phyloP scores from a whole-genome alignment of 805 yeast species.

The Ogataea siamensis region DNA sequence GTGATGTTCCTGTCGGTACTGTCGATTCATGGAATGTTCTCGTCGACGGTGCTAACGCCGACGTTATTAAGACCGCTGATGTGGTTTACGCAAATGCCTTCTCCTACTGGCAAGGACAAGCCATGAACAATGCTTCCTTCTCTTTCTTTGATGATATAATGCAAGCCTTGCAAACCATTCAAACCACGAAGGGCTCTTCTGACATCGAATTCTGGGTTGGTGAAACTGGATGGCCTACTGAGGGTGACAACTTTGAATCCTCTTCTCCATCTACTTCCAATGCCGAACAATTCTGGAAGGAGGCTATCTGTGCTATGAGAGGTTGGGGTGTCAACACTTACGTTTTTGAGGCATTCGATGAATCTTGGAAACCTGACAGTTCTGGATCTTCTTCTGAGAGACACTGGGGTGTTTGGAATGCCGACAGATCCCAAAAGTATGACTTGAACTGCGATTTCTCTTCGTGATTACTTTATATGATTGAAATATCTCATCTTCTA shows the following conservation, averaged over 20 bases:
- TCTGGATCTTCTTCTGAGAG: slow-evolving; percentile 87
- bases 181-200: slow-evolving; percentile 80
- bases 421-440: slow-evolving; percentile 45
- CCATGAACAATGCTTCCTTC: slow-evolving; percentile 75
- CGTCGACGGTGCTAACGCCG: slow-evolving; percentile 71
- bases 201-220: slow-evolving; percentile 93
- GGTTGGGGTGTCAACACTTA: slow-evolving; percentile 94
- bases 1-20: slow-evolving; percentile 76
- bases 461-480: slow-evolving; percentile 15
- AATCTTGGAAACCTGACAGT: slow-evolving; percentile 92
- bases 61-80: slow-evolving; percentile 80
- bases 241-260: slow-evolving; percentile 67
- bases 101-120: slow-evolving; percentile 99
- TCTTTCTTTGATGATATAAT: slow-evolving; percentile 95
- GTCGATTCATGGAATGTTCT: slow-evolving; percentile 95
- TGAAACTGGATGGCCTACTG: slow-evolving; percentile 97
- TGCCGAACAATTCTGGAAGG: slow-evolving; percentile 81
- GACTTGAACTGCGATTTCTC: slow-evolving; percentile 46
- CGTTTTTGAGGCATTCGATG: slow-evolving; percentile 94
- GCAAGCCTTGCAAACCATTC: slow-evolving; percentile 92
- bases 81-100: slow-evolving; percentile 91
- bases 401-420: slow-evolving; percentile 89
- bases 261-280: slow-evolving; percentile 69
- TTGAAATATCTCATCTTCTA: slow-evolving; percentile 3
- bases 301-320: slow-evolving; percentile 89